Conservation (phyloP, 768 basidiomycete species). For the Cyathus striatus region DNA sequence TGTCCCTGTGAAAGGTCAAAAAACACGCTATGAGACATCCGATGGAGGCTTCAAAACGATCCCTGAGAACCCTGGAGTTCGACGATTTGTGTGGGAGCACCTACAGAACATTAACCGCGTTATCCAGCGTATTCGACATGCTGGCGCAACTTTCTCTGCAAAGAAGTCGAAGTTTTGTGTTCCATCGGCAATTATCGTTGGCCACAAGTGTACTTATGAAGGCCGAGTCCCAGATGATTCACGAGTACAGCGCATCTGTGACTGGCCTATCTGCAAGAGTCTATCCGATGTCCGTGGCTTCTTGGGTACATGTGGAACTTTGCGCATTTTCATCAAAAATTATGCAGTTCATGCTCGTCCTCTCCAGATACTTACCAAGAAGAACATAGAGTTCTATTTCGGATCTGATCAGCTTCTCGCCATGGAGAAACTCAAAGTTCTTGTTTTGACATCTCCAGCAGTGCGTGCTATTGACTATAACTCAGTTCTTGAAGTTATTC, state of each 20-base stretch:
- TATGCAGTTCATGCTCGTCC: conserved; percentile 14
- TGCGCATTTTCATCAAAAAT: conserved; percentile 17
- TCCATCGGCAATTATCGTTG: conserved; percentile 11
- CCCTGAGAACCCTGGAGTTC: conserved; percentile 19
- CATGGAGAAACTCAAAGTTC: conserved; percentile 17
- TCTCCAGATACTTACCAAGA: conserved; percentile 11
- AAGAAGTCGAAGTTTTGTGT: conserved; percentile 22
- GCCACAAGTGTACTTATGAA: conserved; percentile 18
- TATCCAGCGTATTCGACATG: conserved; percentile 19
- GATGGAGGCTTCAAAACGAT: conserved; percentile 14
- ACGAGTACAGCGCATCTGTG: conserved; percentile 9
- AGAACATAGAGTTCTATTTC: conserved; percentile 22
- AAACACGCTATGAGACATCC: conserved; percentile 17
- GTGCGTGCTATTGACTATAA: conserved; percentile 19
- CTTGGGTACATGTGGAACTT: conserved; percentile 18
- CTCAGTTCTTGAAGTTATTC: conserved; percentile 13
- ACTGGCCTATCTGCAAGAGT: conserved; percentile 15
- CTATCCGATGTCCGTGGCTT: conserved; percentile 18
- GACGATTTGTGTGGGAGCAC: conserved; percentile 35
- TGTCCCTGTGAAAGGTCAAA: conserved; percentile 19
- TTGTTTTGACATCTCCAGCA: conserved; percentile 15
- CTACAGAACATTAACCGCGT: conserved; percentile 21
- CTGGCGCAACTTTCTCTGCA: conserved; percentile 26
- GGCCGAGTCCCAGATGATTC: conserved; percentile 19
- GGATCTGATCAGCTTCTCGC: conserved; percentile 9